Percentiles rank a stretch among this genome's conserved stretches.
Evolutionary conservation across 2,329 filamentous ascomycete species (phyloP).

Genomic region (Alternaria tenuissima): DNA sequence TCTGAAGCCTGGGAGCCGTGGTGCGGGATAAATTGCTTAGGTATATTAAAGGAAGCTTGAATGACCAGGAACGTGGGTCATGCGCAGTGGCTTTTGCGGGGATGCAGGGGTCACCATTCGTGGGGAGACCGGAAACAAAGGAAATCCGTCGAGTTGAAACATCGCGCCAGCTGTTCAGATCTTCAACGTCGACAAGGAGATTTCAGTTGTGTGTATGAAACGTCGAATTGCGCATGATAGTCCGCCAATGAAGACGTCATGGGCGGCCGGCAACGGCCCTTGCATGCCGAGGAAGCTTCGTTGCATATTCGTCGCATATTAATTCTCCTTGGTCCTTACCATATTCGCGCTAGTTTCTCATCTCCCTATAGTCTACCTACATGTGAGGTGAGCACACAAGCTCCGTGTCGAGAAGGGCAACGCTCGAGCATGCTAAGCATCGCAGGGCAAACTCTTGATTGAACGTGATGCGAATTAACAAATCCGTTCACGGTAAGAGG

Average conservation of each 20-base stretch:
- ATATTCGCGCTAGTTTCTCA: constrained; percentile 13
- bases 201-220: constrained; percentile 10
- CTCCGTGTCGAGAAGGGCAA: constrained; percentile 21
- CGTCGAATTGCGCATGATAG: neutral
- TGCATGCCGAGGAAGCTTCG: constrained; percentile 7
- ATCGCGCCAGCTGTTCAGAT: neutral
- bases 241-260: constrained; percentile 5
- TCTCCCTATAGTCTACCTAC: constrained; percentile 20
- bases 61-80: constrained; percentile 17
- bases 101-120: constrained; percentile 26
- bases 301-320: constrained; percentile 27
- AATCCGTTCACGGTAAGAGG: neutral
- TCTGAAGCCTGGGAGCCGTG: constrained; percentile 17
- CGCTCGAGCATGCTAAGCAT: constrained; percentile 12
- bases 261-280: neutral
- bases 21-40: constrained; percentile 32
- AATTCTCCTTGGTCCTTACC: constrained; percentile 17
- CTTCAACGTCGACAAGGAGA: neutral
- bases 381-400: constrained; percentile 10
- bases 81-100: constrained; percentile 21
- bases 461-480: neutral
- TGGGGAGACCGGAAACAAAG: constrained; percentile 14
- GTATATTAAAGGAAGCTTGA: constrained; percentile 32
- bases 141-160: constrained; percentile 3
- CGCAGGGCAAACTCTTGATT: constrained; percentile 12